A percentile compares a stretch with the other conserved stretches of the same genome.
These are phyloP conservation scores for Ophiocordyceps polyrhachis-furcata DNA, from an alignment of 2,329 filamentous ascomycete genomes.

Conservation along the genomic window DNA sequence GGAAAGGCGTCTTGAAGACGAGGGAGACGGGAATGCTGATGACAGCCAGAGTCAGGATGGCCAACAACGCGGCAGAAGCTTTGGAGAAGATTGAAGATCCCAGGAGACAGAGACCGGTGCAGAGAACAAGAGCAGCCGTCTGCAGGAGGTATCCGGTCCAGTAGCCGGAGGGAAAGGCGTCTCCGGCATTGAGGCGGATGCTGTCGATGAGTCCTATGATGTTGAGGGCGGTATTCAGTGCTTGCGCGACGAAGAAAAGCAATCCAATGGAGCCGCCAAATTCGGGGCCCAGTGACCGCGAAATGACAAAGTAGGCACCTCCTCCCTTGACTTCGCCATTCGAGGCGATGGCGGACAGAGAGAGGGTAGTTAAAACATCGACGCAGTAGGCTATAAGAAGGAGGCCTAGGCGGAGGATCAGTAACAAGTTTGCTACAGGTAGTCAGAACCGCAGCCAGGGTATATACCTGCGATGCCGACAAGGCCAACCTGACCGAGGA, in stretches of 20 bases:
- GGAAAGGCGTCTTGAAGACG: slow-evolving; percentile 48
- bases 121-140: slow-evolving; percentile 50
- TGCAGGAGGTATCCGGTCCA: slow-evolving; percentile 65
- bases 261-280: slow-evolving; percentile 80
- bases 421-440: background rate
- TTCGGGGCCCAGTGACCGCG: slow-evolving; percentile 66
- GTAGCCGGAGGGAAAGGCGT: slow-evolving; percentile 47
- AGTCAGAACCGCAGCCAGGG: background rate
- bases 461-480: slow-evolving; percentile 60
- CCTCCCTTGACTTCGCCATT: slow-evolving; percentile 80
- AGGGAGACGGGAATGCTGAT: slow-evolving; percentile 72
- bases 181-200: slow-evolving; percentile 55
- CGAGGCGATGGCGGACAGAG: slow-evolving; percentile 72
- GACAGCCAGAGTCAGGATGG: slow-evolving; percentile 53
- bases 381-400: slow-evolving; percentile 61
- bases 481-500: slow-evolving; percentile 63
- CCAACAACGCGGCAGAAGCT: slow-evolving; percentile 58
- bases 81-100: slow-evolving; percentile 66
- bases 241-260: slow-evolving; percentile 79
- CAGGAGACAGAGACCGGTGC: slow-evolving; percentile 57
- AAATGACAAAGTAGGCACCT: slow-evolving; percentile 79
- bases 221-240: slow-evolving; percentile 74
- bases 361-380: slow-evolving; percentile 69
- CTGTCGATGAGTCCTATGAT: slow-evolving; percentile 75
- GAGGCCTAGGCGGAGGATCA: slow-evolving; percentile 31